Percentiles rank a stretch among this genome's conserved stretches.
Conservation (phyloP, 1,284 basidiomycete species). For the Lentinus polychrous region DNA sequence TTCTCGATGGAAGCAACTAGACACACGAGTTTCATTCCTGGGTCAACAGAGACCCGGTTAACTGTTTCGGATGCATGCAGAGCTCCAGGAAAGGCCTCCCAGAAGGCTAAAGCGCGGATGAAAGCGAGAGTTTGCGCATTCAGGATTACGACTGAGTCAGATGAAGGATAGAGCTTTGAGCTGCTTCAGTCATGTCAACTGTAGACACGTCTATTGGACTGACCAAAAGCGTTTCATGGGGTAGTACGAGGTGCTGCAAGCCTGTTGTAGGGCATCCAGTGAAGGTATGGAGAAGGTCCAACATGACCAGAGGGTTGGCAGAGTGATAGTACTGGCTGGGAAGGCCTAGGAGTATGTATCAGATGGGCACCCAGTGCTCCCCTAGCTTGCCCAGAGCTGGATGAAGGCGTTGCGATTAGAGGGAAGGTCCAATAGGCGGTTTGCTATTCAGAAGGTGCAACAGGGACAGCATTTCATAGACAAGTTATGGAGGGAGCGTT, state of each 20-base stretch:
- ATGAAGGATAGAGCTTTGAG: slow-evolving; percentile 61
- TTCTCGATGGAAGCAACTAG: background rate
- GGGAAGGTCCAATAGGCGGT: background rate
- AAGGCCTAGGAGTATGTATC: background rate
- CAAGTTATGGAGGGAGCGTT: background rate
- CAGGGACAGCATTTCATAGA: background rate
- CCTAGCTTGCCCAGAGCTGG: background rate
- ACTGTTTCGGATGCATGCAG: slow-evolving; percentile 39
- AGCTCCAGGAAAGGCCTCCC: slow-evolving; percentile 65
- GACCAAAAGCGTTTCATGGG: slow-evolving; percentile 51
- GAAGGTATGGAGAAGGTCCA: slow-evolving; percentile 51
- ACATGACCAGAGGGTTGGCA: slow-evolving; percentile 34
- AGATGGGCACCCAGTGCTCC: too few relatives aligned
- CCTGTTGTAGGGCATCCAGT: slow-evolving; percentile 50
- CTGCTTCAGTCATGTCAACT: slow-evolving; percentile 4
- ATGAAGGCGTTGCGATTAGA: background rate
- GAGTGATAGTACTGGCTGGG: background rate
- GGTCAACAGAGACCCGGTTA: slow-evolving; percentile 61
- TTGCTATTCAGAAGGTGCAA: background rate
- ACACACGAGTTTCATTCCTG: slow-evolving; percentile 71
- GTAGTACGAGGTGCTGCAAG: slow-evolving; percentile 50
- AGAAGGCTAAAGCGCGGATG: slow-evolving; percentile 63
- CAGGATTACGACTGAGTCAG: slow-evolving; percentile 60
- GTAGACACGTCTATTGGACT: slow-evolving; percentile 19
- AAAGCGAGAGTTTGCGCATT: slow-evolving; percentile 57